Base-by-base conservation (phyloP, 768 basidiomycete genomes). In the Bullera alba region DNA sequence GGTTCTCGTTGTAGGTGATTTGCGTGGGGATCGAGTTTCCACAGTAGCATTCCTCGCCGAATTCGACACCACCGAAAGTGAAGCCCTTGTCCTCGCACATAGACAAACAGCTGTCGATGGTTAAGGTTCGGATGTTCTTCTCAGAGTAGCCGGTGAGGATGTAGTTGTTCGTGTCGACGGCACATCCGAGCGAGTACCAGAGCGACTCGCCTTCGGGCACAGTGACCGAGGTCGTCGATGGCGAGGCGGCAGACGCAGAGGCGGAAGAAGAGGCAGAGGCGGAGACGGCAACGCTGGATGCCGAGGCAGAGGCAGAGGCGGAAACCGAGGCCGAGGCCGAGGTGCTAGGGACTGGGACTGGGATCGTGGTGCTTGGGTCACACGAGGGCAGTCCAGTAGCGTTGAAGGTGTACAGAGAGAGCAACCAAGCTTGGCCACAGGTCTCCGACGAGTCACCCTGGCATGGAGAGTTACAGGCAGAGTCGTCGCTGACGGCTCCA, bases 11-110 rank as follows among this genome's bases (percentile, higher is more conserved):
- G 57, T 62, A 72, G 16, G 41, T 29, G 46, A 69, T 48, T 26
- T 38, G 38, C 1, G 46, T 38, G 15, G 60, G 59, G 21, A 71
- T 26, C 19, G 56, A 46, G 42, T 58, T 62, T 7, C 62, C 67
- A 51, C 73, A 74, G 58, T 63, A 71, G 56, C 73, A 74, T 53
- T 74, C 60, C 37, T 63, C 54, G 22, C 68, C 71, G 53, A 54
- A 68, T 50, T 72, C 70, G 36, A 69, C 54, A 45, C 72, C 73
- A 45, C 67, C 70, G 48, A 54, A 73, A 12, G 51, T 54, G 69
- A 56, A 74, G 12, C 70, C 69, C 34, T 52, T 54, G 39, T 58
- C 60, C 44, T 71, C 65, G 53, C 73, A 74, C 34, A 52, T 35
- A 5, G 55, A 46, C 10, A 70, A 54, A 57, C 73, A 74, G 38